These are phyloP conservation scores for Pochonia chlamydosporia DNA, from an alignment of 2,329 filamentous ascomycete species.

Conservation along the genomic window DNA sequence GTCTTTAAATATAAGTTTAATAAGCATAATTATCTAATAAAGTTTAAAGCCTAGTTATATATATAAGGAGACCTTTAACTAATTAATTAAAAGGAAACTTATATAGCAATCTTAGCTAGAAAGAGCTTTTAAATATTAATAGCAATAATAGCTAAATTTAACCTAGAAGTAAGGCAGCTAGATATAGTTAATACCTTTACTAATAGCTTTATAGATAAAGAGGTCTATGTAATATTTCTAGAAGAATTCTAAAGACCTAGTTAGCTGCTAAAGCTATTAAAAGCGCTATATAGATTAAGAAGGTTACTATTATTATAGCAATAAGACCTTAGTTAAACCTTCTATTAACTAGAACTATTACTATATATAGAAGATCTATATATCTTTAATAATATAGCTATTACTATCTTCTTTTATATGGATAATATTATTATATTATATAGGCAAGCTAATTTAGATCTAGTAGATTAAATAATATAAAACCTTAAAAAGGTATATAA, in stretches of 20 bases:
- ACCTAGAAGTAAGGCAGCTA: constrained; percentile 4
- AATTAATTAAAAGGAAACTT: constrained; percentile 3
- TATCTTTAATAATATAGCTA: not conserved
- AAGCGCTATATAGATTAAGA: not conserved
- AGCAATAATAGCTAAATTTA: too few relatives aligned
- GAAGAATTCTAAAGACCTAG: not conserved
- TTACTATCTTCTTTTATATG: not conserved
- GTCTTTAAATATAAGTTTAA: constrained; percentile 8
- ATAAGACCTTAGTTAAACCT: not conserved
- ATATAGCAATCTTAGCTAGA: constrained; percentile 3
- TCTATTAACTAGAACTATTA: too few relatives aligned
- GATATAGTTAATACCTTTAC: constrained; percentile 6
- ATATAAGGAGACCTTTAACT: constrained; percentile 4
- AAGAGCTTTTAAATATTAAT: constrained; percentile 5
- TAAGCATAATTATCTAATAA: constrained; percentile 3
- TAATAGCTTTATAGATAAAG: constrained; percentile 2
- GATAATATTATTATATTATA: not conserved
- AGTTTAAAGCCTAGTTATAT: constrained; percentile 1
- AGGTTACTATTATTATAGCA: not conserved
- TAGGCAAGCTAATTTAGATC: too few relatives aligned
- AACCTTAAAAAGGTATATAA: not conserved
- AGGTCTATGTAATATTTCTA: not conserved
- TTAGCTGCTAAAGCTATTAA: too few relatives aligned
- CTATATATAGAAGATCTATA: not conserved
- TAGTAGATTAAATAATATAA: not conserved